A percentile compares a stretch with the other conserved stretches of the same genome.
These are phyloP conservation scores for Lizanozyma gosingica DNA, from an alignment of 1,139 yeast species.

Conservation along the genomic window DNA sequence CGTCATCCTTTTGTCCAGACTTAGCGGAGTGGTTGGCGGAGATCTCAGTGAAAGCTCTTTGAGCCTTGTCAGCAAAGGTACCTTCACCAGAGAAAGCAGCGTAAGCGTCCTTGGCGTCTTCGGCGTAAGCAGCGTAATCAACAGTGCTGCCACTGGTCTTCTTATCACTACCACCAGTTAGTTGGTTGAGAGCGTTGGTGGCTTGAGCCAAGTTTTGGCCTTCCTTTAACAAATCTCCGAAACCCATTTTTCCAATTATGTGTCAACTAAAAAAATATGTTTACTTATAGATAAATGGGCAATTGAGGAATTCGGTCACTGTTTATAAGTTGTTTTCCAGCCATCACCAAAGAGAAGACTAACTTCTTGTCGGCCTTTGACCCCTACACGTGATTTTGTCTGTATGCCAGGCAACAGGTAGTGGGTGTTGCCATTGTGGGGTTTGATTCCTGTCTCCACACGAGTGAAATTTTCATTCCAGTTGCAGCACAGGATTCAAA, in stretches of 20 bases:
- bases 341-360: no score
- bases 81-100: background rate
- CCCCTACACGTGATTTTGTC: no score
- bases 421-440: no score
- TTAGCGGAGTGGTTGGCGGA: background rate
- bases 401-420: no score
- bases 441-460: no score
- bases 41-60: background rate
- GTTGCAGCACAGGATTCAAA: no score
- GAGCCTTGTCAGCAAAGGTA: background rate
- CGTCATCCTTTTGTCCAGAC: background rate
- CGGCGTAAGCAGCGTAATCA: background rate
- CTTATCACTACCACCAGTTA: background rate
- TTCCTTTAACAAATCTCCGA: background rate
- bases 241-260: background rate
- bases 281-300: no score
- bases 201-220: background rate
- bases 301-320: no score
- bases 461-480: no score
- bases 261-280: no score
- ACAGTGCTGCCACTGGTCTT: background rate
- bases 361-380: no score
- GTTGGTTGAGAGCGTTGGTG: background rate
- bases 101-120: background rate
- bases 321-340: no score